A percentile compares a stretch with the other conserved stretches of the same genome.
Evolutionary conservation across 2,329 filamentous ascomycete genomes (phyloP).

Genomic region (Fusarium solani-melongenae): DNA sequence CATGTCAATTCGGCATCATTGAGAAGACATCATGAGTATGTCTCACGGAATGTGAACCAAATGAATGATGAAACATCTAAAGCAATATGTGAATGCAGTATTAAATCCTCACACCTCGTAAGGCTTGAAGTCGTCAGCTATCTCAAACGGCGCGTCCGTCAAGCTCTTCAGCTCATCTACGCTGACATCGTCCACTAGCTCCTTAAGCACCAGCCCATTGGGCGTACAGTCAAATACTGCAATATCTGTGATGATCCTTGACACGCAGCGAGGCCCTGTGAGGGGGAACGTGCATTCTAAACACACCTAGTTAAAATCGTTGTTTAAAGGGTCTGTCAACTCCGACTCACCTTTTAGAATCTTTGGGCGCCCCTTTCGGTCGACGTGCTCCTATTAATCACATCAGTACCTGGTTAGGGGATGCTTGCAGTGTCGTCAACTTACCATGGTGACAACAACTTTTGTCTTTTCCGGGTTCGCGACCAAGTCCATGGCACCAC

Average conservation of each 20-base stretch:
- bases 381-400: slow-evolving; percentile 75
- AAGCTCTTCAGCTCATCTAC: slow-evolving; percentile 1
- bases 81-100: not conserved
- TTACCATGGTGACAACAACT: slow-evolving; percentile 85
- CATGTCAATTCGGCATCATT: too few species aligned
- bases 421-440: accelerated
- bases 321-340: accelerated
- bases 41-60: not conserved
- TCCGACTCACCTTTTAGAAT: slow-evolving; percentile 76
- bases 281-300: slow-evolving; percentile 83
- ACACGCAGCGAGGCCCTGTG: slow-evolving; percentile 87
- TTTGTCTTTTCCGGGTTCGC: slow-evolving; percentile 86
- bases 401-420: not conserved
- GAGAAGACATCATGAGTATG: too few species aligned
- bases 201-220: not conserved
- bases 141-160: not conserved
- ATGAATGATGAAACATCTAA: not conserved
- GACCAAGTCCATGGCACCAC: slow-evolving; percentile 92
- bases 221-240: slow-evolving; percentile 11
- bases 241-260: slow-evolving; percentile 87
- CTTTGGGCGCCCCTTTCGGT: slow-evolving; percentile 92
- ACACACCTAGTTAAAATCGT: not conserved
- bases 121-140: not conserved
- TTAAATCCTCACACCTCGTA: not conserved
- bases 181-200: not conserved